Base-by-base conservation (phyloP, 148 eudicot genomes). In the Dysphania ambrosioides region DNA sequence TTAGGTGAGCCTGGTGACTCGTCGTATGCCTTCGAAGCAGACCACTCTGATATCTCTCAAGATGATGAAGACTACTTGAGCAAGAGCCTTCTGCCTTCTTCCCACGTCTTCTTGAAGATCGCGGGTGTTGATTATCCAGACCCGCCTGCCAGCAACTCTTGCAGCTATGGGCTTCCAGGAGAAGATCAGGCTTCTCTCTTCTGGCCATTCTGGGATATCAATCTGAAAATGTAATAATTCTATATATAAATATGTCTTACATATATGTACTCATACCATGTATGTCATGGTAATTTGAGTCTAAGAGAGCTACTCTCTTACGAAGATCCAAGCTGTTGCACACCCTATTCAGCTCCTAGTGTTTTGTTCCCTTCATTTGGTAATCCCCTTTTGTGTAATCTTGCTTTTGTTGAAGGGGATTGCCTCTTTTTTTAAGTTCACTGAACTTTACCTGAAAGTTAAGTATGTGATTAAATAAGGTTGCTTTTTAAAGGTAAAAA, bases 141-240 rank as follows among this genome's bases (percentile, higher is more conserved):
- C 67, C 79, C 66, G 15, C 82, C 87, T 27, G 71, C 79, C 30
- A 79, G 72, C 80, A 78, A 73, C 79, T 79, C 90, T 4, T 78
- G 73, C 79, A 76, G 73, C 79, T 83, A 78, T 66, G 85, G 85
- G 26, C 81, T 89, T 72, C 74, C 81, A 6, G 81, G 73, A 57
- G 96, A 84, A 58, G 96, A 90, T 82, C 90, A 84, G 9, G 77
- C 79, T 70, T 81, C 87, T 27, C 78, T 78, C 72, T 83, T 90
- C 79, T 92, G 97, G 97, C 78, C 88, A 60, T 86, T 78, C 72
- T 91, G 77, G 79, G 83, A 66, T 67, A 68, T 60, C 72, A 79
- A 79, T 41, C 70, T 74, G 57, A 79, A 69, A 69, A 68, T 79
- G 71, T 62, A 63, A 63, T 76, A 73, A 62, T n/a, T 36, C 41